These are phyloP conservation scores for Xylaria sp. DNA, from an alignment of 2,329 filamentous ascomycete genomes.

Conservation along the genomic window DNA sequence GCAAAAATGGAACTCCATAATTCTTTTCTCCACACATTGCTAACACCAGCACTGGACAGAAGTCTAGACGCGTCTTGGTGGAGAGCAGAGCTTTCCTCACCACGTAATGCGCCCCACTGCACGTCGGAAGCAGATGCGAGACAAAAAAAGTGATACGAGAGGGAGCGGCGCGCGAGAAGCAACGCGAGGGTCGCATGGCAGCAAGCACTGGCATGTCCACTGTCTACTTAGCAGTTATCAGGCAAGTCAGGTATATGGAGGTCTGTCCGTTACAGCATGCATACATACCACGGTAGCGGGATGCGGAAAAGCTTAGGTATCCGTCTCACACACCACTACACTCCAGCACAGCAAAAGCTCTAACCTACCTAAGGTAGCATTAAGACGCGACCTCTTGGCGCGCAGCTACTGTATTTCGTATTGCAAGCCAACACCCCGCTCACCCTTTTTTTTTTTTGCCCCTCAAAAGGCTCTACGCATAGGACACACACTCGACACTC, in stretches of 20 bases:
- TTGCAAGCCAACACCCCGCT: slow-evolving; percentile 9
- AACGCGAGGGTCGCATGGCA: slow-evolving; percentile 28
- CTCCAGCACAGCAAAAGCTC: neutral
- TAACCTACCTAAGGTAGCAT: neutral
- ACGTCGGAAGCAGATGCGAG: slow-evolving; percentile 27
- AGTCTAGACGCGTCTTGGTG: slow-evolving; percentile 31
- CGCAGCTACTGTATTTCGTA: slow-evolving; percentile 23
- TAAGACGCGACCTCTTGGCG: slow-evolving; percentile 19
- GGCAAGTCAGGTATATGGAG: no score
- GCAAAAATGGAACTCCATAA: neutral
- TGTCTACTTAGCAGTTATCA: no score
- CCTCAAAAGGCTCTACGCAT: neutral
- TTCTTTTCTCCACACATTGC: neutral
- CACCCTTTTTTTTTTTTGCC: neutral
- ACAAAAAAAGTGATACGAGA: slow-evolving; percentile 33
- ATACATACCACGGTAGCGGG: slow-evolving; percentile 2
- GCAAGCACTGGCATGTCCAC: slow-evolving; percentile 17
- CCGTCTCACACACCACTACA: neutral
- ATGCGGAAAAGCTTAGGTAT: slow-evolving; percentile 21
- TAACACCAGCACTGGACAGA: slow-evolving; percentile 4
- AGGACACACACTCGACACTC: neutral
- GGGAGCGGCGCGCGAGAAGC: slow-evolving; percentile 15
- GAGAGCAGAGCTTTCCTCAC: slow-evolving; percentile 16
- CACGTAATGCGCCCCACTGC: slow-evolving; percentile 28
- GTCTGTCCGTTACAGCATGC: slow-evolving; percentile 11